Conservation (phyloP, 2,329 filamentous ascomycete genomes). For the Phialophora verrucosa region DNA sequence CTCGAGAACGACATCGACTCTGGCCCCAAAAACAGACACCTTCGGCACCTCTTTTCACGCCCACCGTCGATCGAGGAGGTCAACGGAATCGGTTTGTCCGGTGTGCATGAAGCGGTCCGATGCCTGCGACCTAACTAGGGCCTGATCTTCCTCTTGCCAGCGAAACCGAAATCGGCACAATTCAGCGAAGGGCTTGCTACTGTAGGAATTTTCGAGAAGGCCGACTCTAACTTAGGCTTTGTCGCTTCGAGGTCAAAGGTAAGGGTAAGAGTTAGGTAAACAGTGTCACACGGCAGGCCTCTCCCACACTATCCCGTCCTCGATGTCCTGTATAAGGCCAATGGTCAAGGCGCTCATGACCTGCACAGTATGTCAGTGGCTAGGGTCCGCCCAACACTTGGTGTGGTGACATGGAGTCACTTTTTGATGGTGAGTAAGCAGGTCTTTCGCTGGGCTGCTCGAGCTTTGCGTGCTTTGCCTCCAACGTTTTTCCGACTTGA, state of each 20-base stretch:
- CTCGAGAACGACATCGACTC: neutral
- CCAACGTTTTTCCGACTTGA: slow-evolving; percentile 1
- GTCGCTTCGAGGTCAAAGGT: neutral
- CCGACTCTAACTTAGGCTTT: neutral
- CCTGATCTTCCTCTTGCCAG: neutral
- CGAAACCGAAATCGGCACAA: neutral
- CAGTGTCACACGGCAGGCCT: neutral
- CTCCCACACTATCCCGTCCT: slow-evolving; percentile 1
- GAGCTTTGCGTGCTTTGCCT: neutral
- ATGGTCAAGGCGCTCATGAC: neutral
- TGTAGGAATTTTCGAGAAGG: slow-evolving; percentile 6
- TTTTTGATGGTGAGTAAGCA: neutral
- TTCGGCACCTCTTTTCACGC: neutral
- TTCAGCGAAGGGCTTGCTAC: neutral
- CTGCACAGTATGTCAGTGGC: neutral
- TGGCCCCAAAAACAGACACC: neutral
- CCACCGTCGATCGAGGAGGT: neutral
- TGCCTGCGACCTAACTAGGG: neutral
- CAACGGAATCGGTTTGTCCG: neutral
- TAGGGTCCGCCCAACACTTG: neutral
- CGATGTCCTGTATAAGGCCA: neutral
- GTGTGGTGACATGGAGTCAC: neutral
- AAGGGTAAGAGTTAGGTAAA: slow-evolving; percentile 5
- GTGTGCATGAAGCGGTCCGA: neutral
- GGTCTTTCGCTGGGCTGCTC: neutral